These are phyloP conservation scores for Talaromyces amestolkiae DNA, from an alignment of 2,329 filamentous ascomycete species.

Conservation along the genomic window DNA sequence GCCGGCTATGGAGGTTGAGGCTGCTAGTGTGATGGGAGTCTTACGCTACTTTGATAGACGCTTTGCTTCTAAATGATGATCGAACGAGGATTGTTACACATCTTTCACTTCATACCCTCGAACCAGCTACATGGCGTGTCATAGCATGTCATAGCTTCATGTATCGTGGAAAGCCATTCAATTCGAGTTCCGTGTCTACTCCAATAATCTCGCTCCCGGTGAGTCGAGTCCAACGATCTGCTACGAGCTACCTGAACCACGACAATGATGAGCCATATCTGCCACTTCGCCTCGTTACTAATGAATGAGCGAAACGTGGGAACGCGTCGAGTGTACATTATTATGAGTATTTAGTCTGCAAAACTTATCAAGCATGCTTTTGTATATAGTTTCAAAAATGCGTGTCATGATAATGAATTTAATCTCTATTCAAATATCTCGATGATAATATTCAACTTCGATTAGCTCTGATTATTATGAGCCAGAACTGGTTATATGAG, in stretches of 20 bases:
- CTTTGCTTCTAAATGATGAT: slow-evolving; percentile 51
- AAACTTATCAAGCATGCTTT: not conserved
- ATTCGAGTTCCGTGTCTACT: not conserved
- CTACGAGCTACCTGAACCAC: not conserved
- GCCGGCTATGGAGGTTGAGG: slow-evolving; percentile 73
- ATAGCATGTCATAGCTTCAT: not conserved
- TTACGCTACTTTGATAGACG: slow-evolving; percentile 75
- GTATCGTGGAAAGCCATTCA: not conserved
- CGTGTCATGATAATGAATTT: too few relatives aligned
- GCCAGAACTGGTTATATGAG: too few relatives aligned
- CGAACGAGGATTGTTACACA: not conserved
- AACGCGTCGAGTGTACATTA: slow-evolving; percentile 8
- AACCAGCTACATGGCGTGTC: not conserved
- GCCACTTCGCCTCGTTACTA: not conserved
- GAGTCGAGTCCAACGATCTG: not conserved
- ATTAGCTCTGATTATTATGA: not conserved
- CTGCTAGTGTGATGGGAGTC: slow-evolving; percentile 82
- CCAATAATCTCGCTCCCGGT: not conserved
- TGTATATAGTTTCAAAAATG: not conserved
- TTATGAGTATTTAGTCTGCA: not conserved
- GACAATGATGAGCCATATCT: not conserved
- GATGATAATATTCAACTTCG: not conserved
- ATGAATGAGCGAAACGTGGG: not conserved
- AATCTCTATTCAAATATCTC: too few relatives aligned
- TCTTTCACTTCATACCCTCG: not conserved